A percentile compares a stretch with the other conserved stretches of the same genome.
These are phyloP conservation scores for Ceratobasidium sp. DNA, from an alignment of 1,284 basidiomycete genomes.

Conservation along the genomic window DNA sequence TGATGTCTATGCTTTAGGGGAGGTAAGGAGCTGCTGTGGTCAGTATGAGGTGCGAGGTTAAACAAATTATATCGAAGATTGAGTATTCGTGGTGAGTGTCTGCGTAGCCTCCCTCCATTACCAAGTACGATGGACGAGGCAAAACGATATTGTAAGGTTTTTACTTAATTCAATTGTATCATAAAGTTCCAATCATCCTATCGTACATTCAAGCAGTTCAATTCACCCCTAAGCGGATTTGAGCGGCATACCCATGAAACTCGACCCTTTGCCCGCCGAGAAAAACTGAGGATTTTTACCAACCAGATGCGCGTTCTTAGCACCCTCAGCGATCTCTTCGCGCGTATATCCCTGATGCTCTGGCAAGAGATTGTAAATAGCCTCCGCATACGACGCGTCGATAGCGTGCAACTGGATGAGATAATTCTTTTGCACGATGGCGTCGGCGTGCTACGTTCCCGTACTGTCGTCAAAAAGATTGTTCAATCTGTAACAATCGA, in stretches of 20 bases:
- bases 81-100: no score
- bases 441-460: slow-evolving; percentile 52
- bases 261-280: slow-evolving; percentile 1
- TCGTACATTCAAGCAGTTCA: background rate
- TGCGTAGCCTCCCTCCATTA: no score
- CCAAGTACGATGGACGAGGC: no score
- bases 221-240: no score
- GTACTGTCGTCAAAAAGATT: background rate
- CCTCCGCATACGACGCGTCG: slow-evolving; percentile 53
- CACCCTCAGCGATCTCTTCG: slow-evolving; percentile 52
- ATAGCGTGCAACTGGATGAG: slow-evolving; percentile 56
- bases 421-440: slow-evolving; percentile 56
- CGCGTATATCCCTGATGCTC: slow-evolving; percentile 52
- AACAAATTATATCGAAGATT: no score
- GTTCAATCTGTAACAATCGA: background rate
- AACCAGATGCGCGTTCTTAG: slow-evolving; percentile 49
- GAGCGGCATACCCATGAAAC: slow-evolving; percentile 28
- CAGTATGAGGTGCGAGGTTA: no score
- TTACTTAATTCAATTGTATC: background rate
- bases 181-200: background rate
- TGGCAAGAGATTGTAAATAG: slow-evolving; percentile 53
- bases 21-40: no score
- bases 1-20: no score
- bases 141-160: no score
- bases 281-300: slow-evolving; percentile 34